Base-by-base conservation (phyloP, 1,284 basidiomycete species). In the Lentinus polychrous region DNA sequence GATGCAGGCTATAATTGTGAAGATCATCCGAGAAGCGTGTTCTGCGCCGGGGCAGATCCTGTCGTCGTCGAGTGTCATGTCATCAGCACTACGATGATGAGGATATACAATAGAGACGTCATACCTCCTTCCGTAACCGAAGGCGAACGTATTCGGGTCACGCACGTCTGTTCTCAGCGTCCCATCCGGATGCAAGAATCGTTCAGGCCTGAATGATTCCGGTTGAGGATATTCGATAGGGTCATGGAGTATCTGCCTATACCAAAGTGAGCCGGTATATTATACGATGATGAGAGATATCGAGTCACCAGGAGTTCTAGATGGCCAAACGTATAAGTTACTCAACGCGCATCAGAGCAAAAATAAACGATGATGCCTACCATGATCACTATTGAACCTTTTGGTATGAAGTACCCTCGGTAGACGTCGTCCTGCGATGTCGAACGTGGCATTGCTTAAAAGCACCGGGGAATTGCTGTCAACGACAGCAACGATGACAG, bases 121-220 rank as follows among this genome's bases (percentile, higher is more conserved):
- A 8, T 39, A 54, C 53, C 57, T 44, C 27, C 59, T 41, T 12
- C 59, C 59, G 18, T 54, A 58, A 2, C 57, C 59, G 24, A 57
- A 60, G 15, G 15, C 36, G 20, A 47, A 52, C 17, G 36, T 45
- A 8, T 34, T 17, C 0, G 57, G 56, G 23, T 57, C 51, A 5
- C 49, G 45, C 2, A 49, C 45, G 10, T 33, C 23, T 6, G 50
- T 38, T 32, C 53, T 39, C 11, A 55, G 42, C 4, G 14, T 35
- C 1, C 57, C 58, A 24, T 60, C 54, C 2, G 50, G 42, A 14
- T 23, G 20, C 12, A 57, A 39, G 48, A 56, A 59, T 2, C 57
- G 49, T 43, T 59, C 55, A 0, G 57, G 57, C 0, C 15, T 33
- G 46, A 59, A 56, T 31, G 39, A 23, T 4, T 52, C 52, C 0